Evolutionary conservation across 1,139 yeast genomes (phyloP).

Genomic region (Spathaspora jeffriesii): DNA sequence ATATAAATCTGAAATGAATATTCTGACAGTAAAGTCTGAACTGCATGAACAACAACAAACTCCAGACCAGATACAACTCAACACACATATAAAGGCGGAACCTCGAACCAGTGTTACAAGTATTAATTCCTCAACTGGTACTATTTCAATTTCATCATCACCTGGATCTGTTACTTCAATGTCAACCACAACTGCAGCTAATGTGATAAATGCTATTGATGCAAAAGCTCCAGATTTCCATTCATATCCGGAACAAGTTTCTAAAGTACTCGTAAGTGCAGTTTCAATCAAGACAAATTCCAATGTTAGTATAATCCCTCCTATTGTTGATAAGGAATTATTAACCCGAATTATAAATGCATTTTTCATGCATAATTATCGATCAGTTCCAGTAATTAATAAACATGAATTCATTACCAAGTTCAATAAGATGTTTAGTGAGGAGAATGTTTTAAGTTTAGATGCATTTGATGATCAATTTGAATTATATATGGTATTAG

Average conservation of each 20-base stretch:
- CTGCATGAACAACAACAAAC: neutral
- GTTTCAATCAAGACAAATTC: constrained; percentile 17
- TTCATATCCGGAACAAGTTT: constrained; percentile 16
- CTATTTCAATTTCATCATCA: constrained; percentile 1
- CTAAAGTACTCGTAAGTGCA: constrained; percentile 16
- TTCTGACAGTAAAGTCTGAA: neutral
- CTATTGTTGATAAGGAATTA: constrained; percentile 14
- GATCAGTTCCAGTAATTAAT: constrained; percentile 43
- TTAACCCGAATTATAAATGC: constrained; percentile 23
- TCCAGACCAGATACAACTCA: neutral
- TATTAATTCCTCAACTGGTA: constrained; percentile 3
- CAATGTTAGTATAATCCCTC: constrained; percentile 16
- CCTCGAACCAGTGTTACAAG: neutral
- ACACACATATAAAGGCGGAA: neutral
- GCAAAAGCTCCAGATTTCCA: constrained; percentile 15
- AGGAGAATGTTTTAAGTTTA: constrained; percentile 8
- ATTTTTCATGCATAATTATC: constrained; percentile 42
- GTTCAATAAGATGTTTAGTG: constrained; percentile 17
- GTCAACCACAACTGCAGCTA: neutral
- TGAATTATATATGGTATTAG: constrained; percentile 49
- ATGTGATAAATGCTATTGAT: constrained; percentile 13
- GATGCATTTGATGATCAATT: constrained; percentile 24
- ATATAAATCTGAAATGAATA: constrained; percentile 4
- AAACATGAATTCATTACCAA: constrained; percentile 32
- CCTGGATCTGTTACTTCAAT: neutral